Evolutionary conservation across 768 basidiomycete species (phyloP).

Genomic region (Suillus placidus): DNA sequence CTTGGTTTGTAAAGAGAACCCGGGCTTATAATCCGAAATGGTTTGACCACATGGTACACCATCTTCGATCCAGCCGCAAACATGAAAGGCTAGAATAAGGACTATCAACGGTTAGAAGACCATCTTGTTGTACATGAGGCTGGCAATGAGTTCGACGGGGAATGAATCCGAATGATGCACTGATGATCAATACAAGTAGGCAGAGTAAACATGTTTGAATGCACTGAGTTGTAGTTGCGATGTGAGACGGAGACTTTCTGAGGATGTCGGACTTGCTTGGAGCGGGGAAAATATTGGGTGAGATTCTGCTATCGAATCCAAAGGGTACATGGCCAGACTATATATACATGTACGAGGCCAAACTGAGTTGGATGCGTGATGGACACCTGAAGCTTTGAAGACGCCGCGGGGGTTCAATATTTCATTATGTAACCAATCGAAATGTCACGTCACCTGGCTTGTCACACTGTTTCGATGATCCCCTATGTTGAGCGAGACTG

Average conservation of each 20-base stretch:
- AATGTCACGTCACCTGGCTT: slow-evolving; percentile 2
- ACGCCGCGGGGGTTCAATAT: too few species aligned
- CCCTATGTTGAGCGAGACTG: background rate
- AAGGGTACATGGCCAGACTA: background rate
- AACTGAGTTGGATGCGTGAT: too few species aligned
- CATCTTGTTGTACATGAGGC: background rate
- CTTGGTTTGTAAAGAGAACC: background rate
- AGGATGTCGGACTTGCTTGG: background rate
- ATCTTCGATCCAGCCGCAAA: background rate
- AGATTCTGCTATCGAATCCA: background rate
- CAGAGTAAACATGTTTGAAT: background rate
- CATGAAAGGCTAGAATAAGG: background rate
- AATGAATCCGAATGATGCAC: too few species aligned
- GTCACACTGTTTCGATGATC: background rate
- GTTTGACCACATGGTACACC: background rate
- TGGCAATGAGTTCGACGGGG: too few species aligned
- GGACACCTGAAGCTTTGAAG: too few species aligned
- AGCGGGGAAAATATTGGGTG: background rate
- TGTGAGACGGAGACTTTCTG: background rate
- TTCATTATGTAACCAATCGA: too few species aligned
- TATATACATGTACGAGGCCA: too few species aligned
- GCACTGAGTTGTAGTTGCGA: background rate
- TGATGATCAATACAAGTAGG: background rate
- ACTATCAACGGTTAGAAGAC: background rate
- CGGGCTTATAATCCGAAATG: too few species aligned